phyloP scores from a whole-genome alignment of 164 flowering plant species.

The Chimonanthus praecox region DNA sequence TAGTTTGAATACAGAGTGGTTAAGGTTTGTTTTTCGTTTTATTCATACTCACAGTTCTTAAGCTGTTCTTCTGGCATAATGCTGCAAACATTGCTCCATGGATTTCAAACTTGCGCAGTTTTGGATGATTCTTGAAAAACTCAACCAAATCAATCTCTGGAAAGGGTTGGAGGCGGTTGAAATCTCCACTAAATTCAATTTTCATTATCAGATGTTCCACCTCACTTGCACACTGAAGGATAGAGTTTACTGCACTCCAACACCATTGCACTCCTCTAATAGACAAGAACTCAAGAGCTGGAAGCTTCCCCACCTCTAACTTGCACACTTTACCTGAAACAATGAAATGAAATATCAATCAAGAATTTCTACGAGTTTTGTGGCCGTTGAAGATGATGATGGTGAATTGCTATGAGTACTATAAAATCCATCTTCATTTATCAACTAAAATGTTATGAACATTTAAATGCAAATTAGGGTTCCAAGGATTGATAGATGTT shows the following conservation, averaged over 20 bases:
- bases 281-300: constrained; percentile 55
- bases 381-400: too few species aligned
- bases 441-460: too few species aligned
- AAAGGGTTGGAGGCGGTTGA: constrained; percentile 52
- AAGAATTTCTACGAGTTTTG: background rate
- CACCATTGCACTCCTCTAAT: constrained; percentile 84
- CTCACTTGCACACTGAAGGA: constrained; percentile 63
- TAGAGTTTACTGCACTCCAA: constrained; percentile 73
- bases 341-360: background rate
- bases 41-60: constrained; percentile 52
- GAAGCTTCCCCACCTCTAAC: constrained; percentile 65
- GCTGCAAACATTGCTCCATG: constrained; percentile 99
- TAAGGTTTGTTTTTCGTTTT: background rate
- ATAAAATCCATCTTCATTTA: too few species aligned
- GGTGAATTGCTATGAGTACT: too few species aligned
- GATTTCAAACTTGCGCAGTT: constrained; percentile 59
- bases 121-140: constrained; percentile 73
- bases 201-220: constrained; percentile 84
- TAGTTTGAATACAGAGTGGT: too few species aligned
- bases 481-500: too few species aligned
- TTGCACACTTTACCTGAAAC: constrained; percentile 57
- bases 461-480: too few species aligned
- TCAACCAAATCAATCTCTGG: constrained; percentile 84
- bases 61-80: constrained; percentile 80
- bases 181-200: constrained; percentile 81